Conservation (phyloP, 1,284 basidiomycete species). For the Heimioporus retisporus region DNA sequence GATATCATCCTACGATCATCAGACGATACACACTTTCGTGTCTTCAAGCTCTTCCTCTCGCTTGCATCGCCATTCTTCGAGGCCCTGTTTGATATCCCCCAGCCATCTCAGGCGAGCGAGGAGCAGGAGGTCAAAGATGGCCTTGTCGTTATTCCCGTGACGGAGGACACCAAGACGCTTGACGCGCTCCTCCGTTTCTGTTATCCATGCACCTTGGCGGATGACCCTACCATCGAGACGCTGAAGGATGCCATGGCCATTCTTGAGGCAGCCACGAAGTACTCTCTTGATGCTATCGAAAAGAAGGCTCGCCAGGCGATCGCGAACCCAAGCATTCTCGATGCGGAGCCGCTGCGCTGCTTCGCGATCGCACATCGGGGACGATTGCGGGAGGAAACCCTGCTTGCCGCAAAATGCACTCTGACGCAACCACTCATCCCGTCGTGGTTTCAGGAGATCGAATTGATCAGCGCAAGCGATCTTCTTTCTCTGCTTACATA, state of each 20-base stretch:
- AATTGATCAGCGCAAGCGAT: slow-evolving; percentile 26
- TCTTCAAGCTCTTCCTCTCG: slow-evolving; percentile 48
- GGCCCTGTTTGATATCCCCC: slow-evolving; percentile 54
- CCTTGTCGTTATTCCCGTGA: slow-evolving; percentile 27
- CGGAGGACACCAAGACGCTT: slow-evolving; percentile 26
- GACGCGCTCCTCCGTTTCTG: slow-evolving; percentile 33
- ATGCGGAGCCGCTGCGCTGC: slow-evolving; percentile 24
- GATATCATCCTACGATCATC: slow-evolving; percentile 51
- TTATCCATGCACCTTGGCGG: slow-evolving; percentile 34
- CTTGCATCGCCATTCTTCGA: slow-evolving; percentile 53
- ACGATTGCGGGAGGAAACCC: slow-evolving; percentile 21
- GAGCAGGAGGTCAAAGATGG: slow-evolving; percentile 30
- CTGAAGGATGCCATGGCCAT: slow-evolving; percentile 22
- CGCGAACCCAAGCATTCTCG: slow-evolving; percentile 24
- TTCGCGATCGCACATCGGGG: slow-evolving; percentile 29
- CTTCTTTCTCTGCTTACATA: slow-evolving; percentile 34
- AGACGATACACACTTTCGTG: slow-evolving; percentile 45
- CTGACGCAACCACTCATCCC: slow-evolving; percentile 27
- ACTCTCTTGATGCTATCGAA: slow-evolving; percentile 30
- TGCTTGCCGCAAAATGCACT: slow-evolving; percentile 24
- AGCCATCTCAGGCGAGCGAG: slow-evolving; percentile 33
- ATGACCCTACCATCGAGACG: slow-evolving; percentile 28
- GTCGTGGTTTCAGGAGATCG: slow-evolving; percentile 18
- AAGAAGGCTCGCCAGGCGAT: slow-evolving; percentile 22
- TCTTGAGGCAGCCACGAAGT: slow-evolving; percentile 31